phyloP scores from a whole-genome alignment of 306 rosid species.

The Abrus pulchellus region DNA sequence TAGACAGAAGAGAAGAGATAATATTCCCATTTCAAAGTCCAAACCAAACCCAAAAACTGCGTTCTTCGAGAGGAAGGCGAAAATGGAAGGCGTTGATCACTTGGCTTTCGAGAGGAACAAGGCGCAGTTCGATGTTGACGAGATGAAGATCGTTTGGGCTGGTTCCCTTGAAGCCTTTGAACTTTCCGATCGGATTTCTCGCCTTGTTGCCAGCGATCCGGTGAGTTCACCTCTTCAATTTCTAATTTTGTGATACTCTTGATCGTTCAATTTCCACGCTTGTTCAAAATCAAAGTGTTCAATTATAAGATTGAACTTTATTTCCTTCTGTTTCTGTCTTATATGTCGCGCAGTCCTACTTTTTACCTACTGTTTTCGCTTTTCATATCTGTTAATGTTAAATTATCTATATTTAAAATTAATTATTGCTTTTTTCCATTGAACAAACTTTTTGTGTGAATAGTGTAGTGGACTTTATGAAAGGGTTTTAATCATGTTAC shows the following conservation, averaged over 20 bases:
- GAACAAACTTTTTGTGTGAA: neutral
- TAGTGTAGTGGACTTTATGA: neutral
- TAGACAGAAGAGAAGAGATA: too few relatives aligned
- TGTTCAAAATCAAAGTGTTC: neutral
- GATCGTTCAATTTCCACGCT: neutral
- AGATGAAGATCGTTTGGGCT: constrained; percentile 93
- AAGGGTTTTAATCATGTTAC: neutral
- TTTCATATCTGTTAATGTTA: neutral
- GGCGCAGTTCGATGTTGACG: constrained; percentile 79
- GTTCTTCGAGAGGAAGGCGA: too few relatives aligned
- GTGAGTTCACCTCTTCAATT: constrained; percentile 47
- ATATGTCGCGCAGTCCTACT: neutral
- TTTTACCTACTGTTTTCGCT: neutral
- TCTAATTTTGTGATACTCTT: neutral
- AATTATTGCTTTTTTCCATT: neutral
- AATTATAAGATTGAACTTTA: neutral
- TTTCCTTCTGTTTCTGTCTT: neutral
- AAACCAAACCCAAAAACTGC: neutral
- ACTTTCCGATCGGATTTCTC: constrained; percentile 83
- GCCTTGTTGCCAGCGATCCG: constrained; percentile 91
- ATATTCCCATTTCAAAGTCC: too few relatives aligned
- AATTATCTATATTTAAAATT: neutral
- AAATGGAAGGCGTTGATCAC: constrained; percentile 74
- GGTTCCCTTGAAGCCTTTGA: constrained; percentile 75
- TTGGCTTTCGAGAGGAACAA: constrained; percentile 75